phyloP scores from a whole-genome alignment of 2,329 filamentous ascomycete species.

The Ophiostoma montium region DNA sequence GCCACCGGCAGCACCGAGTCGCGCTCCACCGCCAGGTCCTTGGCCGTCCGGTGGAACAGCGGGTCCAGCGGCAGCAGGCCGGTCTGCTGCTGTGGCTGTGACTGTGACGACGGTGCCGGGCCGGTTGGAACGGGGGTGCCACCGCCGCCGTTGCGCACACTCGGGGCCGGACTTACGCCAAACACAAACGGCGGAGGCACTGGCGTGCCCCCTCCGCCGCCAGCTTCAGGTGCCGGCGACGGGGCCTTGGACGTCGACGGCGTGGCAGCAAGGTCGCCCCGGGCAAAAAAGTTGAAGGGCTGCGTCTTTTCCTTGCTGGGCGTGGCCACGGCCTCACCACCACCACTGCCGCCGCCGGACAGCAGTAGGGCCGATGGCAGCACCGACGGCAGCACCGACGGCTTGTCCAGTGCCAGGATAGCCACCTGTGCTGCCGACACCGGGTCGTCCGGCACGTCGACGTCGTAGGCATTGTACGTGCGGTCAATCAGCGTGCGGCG shows the following conservation, averaged over 20 bases:
- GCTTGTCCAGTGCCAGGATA: constrained; percentile 45
- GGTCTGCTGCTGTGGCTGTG: background rate
- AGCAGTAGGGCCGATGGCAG: constrained; percentile 29
- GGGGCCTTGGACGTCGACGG: constrained; percentile 76
- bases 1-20: constrained; percentile 72
- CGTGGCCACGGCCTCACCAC: constrained; percentile 33
- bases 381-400: constrained; percentile 34
- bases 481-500: constrained; percentile 71
- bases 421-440: constrained; percentile 69
- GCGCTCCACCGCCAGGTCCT: constrained; percentile 49
- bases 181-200: constrained; percentile 43
- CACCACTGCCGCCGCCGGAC: too few species aligned
- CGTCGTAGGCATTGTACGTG: constrained; percentile 89
- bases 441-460: constrained; percentile 76
- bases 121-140: constrained; percentile 27
- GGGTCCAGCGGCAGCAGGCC: constrained; percentile 7
- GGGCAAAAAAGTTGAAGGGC: constrained; percentile 54
- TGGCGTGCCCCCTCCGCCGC: constrained; percentile 38
- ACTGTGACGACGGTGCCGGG: background rate
- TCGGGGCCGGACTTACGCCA: constrained; percentile 39
- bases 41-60: constrained; percentile 31
- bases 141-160: constrained; percentile 37
- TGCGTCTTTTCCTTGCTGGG: constrained; percentile 50
- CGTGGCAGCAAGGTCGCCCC: constrained; percentile 50
- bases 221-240: constrained; percentile 71